These are phyloP conservation scores for Diaporthe citri DNA, from an alignment of 2,329 filamentous ascomycete species.

Conservation along the genomic window DNA sequence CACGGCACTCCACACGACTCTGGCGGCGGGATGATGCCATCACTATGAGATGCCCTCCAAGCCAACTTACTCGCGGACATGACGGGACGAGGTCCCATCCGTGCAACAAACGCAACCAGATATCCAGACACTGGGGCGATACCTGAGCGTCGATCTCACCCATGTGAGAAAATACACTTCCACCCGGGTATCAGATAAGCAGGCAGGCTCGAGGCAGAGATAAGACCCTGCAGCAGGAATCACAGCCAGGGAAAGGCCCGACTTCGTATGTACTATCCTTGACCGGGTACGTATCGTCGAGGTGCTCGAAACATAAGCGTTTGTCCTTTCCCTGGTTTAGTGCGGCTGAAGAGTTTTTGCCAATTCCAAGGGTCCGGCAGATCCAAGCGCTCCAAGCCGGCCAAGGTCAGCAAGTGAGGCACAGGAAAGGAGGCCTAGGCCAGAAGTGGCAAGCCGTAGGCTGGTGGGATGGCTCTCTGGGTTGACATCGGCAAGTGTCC, in stretches of 20 bases:
- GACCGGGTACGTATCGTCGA: slow-evolving; percentile 3
- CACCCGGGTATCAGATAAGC: slow-evolving; percentile 21
- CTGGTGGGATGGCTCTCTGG: not conserved
- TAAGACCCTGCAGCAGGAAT: slow-evolving; percentile 24
- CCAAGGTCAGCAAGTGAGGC: slow-evolving; percentile 28
- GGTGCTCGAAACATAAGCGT: not conserved
- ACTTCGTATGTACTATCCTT: slow-evolving; percentile 12
- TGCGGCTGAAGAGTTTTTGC: slow-evolving; percentile 38
- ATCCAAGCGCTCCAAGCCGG: slow-evolving; percentile 18
- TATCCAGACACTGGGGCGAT: not conserved
- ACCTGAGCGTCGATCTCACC: slow-evolving; percentile 10
- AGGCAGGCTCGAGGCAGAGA: slow-evolving; percentile 1
- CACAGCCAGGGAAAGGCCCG: slow-evolving; percentile 29
- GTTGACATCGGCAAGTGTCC: slow-evolving; percentile 18
- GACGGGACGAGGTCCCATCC: slow-evolving; percentile 28
- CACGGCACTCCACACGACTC: slow-evolving; percentile 5
- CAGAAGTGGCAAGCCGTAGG: slow-evolving; percentile 21
- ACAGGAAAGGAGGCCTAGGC: slow-evolving; percentile 20
- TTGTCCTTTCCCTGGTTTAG: slow-evolving; percentile 35
- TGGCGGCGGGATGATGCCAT: slow-evolving; percentile 37
- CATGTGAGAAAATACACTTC: slow-evolving; percentile 17
- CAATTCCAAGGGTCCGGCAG: slow-evolving; percentile 5
- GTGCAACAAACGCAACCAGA: not conserved
- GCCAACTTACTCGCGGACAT: slow-evolving; percentile 26
- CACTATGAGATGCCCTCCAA: not conserved